phyloP scores from a whole-genome alignment of 768 basidiomycete species.

The Amanita thiersii region DNA sequence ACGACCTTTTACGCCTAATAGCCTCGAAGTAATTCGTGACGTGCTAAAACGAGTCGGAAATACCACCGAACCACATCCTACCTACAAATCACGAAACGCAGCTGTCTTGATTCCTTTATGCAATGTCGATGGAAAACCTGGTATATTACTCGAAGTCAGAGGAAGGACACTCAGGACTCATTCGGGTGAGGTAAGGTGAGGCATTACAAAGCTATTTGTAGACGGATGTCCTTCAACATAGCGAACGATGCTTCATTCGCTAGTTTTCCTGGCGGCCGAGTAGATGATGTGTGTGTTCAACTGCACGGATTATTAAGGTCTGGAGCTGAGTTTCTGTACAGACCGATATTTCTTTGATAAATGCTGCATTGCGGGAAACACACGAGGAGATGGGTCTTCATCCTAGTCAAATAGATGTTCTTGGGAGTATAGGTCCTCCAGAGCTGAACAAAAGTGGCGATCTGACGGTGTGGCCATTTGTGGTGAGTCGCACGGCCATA shows the following conservation, averaged over 20 bases:
- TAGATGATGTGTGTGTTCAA: slow-evolving; percentile 44
- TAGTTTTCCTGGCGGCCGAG: slow-evolving; percentile 72
- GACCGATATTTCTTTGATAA: slow-evolving; percentile 45
- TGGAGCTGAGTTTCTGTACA: no score
- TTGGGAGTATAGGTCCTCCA: slow-evolving; percentile 59
- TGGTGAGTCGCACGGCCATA: slow-evolving; percentile 38
- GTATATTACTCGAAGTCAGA: slow-evolving; percentile 67
- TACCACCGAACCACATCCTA: slow-evolving; percentile 10
- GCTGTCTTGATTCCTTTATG: slow-evolving; percentile 74
- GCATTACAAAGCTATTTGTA: background rate
- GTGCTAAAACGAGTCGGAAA: slow-evolving; percentile 12
- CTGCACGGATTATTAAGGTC: no score
- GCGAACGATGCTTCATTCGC: background rate
- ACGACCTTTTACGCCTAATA: slow-evolving; percentile 31
- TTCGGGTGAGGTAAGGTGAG: slow-evolving; percentile 77
- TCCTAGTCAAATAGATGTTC: slow-evolving; percentile 51
- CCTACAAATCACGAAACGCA: slow-evolving; percentile 32
- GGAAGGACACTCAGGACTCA: slow-evolving; percentile 56
- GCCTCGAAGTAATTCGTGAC: slow-evolving; percentile 22
- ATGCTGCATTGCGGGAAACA: slow-evolving; percentile 64
- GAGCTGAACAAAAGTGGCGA: slow-evolving; percentile 48
- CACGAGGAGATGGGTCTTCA: slow-evolving; percentile 64
- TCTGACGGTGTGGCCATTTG: slow-evolving; percentile 67
- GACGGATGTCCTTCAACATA: no score
- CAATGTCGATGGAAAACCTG: slow-evolving; percentile 59